A percentile compares a stretch with the other conserved stretches of the same genome.
Conservation (phyloP, 768 basidiomycete species). For the Clitopilus hobsonii region DNA sequence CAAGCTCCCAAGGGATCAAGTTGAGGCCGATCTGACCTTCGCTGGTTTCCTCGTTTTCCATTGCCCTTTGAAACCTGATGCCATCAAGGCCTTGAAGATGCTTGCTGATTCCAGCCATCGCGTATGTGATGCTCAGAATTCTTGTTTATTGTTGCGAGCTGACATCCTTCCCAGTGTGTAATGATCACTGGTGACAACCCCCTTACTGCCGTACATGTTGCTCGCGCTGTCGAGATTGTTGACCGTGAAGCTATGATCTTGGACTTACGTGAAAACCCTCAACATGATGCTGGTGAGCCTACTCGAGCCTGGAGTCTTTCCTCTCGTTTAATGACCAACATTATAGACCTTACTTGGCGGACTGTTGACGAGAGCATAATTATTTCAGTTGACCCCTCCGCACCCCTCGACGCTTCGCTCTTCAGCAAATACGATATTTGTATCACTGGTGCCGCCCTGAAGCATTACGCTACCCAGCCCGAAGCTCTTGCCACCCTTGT, state of each 20-base stretch:
- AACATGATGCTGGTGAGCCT: conserved; percentile 57
- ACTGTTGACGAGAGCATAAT: conserved; percentile 90
- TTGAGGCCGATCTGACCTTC: conserved; percentile 76
- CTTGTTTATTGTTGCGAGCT: neutral
- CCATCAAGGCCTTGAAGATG: conserved; percentile 88
- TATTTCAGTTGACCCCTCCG: conserved; percentile 77
- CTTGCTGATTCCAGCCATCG: conserved; percentile 94
- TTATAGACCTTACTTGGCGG: conserved; percentile 81
- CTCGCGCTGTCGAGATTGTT: conserved; percentile 93
- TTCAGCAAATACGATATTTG: conserved; percentile 93
- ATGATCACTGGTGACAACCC: conserved; percentile 99
- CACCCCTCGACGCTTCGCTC: conserved; percentile 73
- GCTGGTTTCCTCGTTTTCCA: conserved; percentile 99
- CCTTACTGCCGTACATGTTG: conserved; percentile 93
- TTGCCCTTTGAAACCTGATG: conserved; percentile 93
- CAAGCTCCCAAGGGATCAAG: conserved; percentile 74
- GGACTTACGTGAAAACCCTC: conserved; percentile 80
- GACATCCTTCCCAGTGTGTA: conserved; percentile 59
- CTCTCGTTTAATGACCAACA: neutral
- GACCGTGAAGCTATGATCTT: conserved; percentile 93
- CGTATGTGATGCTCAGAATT: conserved; percentile 41
- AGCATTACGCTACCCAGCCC: conserved; percentile 70
- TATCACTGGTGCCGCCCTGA: conserved; percentile 91
- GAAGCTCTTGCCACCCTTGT: conserved; percentile 74
- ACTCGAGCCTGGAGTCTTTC: neutral